Conservation (phyloP, 345 rosid genomes). For the Euphorbia peplus region DNA sequence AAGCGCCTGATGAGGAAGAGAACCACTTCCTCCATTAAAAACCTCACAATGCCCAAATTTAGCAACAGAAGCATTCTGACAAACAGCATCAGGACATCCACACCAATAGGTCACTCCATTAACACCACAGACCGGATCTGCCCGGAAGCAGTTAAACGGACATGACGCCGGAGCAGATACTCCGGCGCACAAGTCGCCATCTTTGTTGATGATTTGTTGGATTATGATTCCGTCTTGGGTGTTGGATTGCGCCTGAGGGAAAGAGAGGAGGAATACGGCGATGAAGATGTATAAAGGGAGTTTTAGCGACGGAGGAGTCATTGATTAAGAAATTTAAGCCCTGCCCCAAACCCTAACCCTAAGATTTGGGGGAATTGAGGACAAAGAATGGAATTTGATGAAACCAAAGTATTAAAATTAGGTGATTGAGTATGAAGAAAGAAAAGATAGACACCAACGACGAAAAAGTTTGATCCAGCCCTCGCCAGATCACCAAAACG, state of each 20-base stretch:
- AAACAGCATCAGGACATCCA: conserved; percentile 79
- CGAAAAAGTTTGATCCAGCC: background rate
- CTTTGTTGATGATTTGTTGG: conserved; percentile 32
- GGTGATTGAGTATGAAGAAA: background rate
- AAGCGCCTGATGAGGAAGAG: conserved; percentile 86
- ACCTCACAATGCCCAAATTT: conserved; percentile 75
- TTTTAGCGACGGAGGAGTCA: conserved; percentile 3
- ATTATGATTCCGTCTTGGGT: conserved; percentile 17
- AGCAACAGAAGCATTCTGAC: conserved; percentile 58
- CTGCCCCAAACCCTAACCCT: background rate
- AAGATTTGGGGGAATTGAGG: background rate
- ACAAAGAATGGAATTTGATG: background rate
- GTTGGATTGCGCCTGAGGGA: conserved; percentile 29
- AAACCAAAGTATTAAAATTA: background rate
- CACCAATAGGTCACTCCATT: conserved; percentile 96
- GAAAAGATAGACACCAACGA: background rate
- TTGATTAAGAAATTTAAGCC: background rate
- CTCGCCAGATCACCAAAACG: background rate
- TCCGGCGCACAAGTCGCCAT: conserved; percentile 41
- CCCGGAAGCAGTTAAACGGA: conserved; percentile 77
- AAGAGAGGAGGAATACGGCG: background rate
- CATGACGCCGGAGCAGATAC: conserved; percentile 45
- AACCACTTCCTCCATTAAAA: conserved; percentile 61
- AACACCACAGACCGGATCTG: conserved; percentile 87
- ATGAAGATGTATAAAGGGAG: background rate